Conservation (phyloP, 768 basidiomycete species). For the Pilatotrama ljubarskyi region DNA sequence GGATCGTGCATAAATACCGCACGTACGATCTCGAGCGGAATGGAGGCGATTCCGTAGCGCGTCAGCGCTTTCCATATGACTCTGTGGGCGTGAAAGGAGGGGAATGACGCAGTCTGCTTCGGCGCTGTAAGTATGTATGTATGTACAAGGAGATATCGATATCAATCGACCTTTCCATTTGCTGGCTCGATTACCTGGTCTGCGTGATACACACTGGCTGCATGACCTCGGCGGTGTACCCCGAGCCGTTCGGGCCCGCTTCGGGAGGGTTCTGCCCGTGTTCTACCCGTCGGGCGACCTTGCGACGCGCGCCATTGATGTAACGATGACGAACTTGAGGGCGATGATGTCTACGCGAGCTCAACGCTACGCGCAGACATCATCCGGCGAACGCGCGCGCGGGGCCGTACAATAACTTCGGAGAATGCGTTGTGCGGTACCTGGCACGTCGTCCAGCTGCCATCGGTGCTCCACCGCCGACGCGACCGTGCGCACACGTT, state of each 20-base stretch:
- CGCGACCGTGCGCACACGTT: slow-evolving; percentile 1
- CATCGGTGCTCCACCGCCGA: slow-evolving; percentile 9
- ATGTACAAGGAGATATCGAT: slow-evolving; percentile 2
- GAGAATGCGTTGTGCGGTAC: background rate
- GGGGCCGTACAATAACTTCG: no score
- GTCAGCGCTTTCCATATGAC: background rate
- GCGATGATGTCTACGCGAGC: background rate
- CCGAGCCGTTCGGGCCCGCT: background rate
- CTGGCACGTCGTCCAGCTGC: slow-evolving; percentile 10
- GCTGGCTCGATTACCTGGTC: no score
- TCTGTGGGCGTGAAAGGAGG: background rate
- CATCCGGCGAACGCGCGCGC: no score
- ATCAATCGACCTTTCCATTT: no score
- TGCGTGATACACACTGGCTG: no score
- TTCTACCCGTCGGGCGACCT: background rate
- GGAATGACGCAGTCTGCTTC: background rate
- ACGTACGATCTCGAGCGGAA: background rate
- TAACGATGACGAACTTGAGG: slow-evolving; percentile 2
- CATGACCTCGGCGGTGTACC: no score
- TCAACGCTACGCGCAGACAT: no score
- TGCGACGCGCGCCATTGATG: background rate
- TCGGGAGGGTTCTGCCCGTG: background rate
- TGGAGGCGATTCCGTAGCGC: background rate
- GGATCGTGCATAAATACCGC: slow-evolving; percentile 3
- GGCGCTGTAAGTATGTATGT: no score